Evolutionary conservation across 106 monocot species (phyloP).

Genomic region (Iris macrosiphon): DNA sequence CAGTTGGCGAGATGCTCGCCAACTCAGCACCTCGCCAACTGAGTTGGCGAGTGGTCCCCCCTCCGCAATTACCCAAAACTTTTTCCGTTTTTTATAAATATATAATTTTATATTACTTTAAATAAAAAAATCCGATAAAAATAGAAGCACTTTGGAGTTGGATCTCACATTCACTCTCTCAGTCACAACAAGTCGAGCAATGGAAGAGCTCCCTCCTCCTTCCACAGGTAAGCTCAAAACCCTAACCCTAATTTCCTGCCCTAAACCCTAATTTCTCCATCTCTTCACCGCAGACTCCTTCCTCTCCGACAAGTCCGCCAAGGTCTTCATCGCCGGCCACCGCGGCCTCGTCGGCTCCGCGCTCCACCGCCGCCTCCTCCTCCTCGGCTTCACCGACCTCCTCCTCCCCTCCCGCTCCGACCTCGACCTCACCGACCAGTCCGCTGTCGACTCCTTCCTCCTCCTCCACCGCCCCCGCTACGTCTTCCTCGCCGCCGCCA

Average conservation of each 20-base stretch:
- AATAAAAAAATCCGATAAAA: too few relatives aligned
- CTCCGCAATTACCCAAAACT: too few relatives aligned
- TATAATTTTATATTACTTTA: too few relatives aligned
- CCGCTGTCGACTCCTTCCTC: conserved; percentile 91
- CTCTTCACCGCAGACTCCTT: conserved; percentile 29
- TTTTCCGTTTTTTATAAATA: too few relatives aligned
- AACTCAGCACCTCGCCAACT: too few relatives aligned
- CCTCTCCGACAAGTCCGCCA: conserved; percentile 66
- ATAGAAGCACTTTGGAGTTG: too few relatives aligned
- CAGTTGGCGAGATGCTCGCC: too few relatives aligned
- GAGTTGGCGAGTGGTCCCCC: too few relatives aligned
- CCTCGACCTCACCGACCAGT: conserved; percentile 90
- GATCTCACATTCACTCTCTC: not conserved
- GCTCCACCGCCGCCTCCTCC: conserved; percentile 51
- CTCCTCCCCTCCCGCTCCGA: conserved; percentile 63
- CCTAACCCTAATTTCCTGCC: not conserved
- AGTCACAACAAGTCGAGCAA: not conserved
- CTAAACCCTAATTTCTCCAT: conserved; percentile 4
- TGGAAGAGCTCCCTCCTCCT: conserved; percentile 2
- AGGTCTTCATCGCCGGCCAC: conserved; percentile 90
- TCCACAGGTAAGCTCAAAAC: not conserved
- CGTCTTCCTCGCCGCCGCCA: conserved; percentile 87
- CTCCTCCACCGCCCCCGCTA: conserved; percentile 48
- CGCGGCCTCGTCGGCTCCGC: conserved; percentile 90
- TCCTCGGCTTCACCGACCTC: conserved; percentile 77